Evolutionary conservation across 257 asterid genomes (phyloP).

Genomic region (Solanum rostratum): DNA sequence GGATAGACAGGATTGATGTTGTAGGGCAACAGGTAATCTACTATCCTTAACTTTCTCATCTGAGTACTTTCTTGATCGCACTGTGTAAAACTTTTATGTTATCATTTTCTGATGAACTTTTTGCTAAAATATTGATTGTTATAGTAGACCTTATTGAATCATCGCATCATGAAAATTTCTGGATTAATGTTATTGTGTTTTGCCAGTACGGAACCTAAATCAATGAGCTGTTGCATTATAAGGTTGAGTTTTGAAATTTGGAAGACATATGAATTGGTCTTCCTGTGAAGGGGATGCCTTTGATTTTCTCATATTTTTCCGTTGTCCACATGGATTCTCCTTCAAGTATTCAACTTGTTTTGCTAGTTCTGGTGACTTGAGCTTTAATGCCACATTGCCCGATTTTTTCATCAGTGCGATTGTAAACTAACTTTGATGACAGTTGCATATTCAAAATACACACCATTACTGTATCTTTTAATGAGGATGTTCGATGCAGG

Average conservation of each 20-base stretch:
- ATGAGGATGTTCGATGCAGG: neutral
- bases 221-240: neutral
- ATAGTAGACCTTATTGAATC: neutral
- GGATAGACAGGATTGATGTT: slow-evolving; percentile 92
- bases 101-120: neutral
- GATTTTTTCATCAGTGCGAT: neutral
- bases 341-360: neutral
- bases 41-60: neutral
- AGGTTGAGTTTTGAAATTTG: neutral
- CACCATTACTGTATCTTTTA: neutral
- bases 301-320: neutral
- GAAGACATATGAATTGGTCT: neutral
- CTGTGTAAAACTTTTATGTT: neutral
- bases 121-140: neutral
- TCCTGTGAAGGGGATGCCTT: neutral
- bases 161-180: neutral
- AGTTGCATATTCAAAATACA: neutral
- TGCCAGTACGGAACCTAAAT: neutral
- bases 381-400: neutral
- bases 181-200: neutral
- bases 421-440: neutral
- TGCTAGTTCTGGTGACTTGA: neutral
- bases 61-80: neutral
- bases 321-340: neutral
- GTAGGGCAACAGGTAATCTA: slow-evolving; percentile 91